Evolutionary conservation across 768 basidiomycete species (phyloP).

Genomic region (Fomitopsis pulvina): DNA sequence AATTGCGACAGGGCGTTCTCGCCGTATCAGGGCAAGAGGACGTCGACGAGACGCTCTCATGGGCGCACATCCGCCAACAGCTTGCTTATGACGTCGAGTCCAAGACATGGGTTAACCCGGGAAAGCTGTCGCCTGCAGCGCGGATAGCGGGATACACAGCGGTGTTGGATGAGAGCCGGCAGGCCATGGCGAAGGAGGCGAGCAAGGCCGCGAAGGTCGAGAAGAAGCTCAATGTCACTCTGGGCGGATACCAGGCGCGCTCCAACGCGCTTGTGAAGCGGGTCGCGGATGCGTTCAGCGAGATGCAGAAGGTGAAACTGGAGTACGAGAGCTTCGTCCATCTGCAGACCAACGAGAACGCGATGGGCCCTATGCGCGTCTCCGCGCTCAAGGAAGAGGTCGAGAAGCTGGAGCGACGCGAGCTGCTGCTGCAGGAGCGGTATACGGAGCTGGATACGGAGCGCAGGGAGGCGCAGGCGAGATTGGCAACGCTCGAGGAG

Average conservation of each 20-base stretch:
- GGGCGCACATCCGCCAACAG: slow-evolving; percentile 61
- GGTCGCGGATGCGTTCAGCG: slow-evolving; percentile 60
- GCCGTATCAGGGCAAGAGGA: slow-evolving; percentile 57
- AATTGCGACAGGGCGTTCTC: slow-evolving; percentile 71
- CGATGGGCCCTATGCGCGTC: slow-evolving; percentile 71
- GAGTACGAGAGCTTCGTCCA: slow-evolving; percentile 78
- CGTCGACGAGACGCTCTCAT: slow-evolving; percentile 54
- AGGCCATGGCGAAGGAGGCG: slow-evolving; percentile 74
- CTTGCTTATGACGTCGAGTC: slow-evolving; percentile 55
- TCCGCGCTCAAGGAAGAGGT: slow-evolving; percentile 86
- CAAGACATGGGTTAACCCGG: slow-evolving; percentile 62
- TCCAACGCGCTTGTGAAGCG: slow-evolving; percentile 59
- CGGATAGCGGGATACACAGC: slow-evolving; percentile 58
- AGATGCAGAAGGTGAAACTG: slow-evolving; percentile 55
- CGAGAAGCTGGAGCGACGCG: slow-evolving; percentile 67
- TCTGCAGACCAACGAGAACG: slow-evolving; percentile 65
- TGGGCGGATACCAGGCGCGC: slow-evolving; percentile 89
- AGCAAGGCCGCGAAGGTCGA: slow-evolving; percentile 78
- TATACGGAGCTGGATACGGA: slow-evolving; percentile 82
- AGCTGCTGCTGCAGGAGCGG: slow-evolving; percentile 69
- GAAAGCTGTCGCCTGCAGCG: slow-evolving; percentile 46
- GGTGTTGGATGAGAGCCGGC: slow-evolving; percentile 56
- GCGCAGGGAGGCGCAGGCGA: slow-evolving; percentile 49
- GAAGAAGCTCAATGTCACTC: slow-evolving; percentile 80
- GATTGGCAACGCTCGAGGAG: slow-evolving; percentile 70